Conservation (phyloP, 306 rosid species). For the Citrullus amarus region DNA sequence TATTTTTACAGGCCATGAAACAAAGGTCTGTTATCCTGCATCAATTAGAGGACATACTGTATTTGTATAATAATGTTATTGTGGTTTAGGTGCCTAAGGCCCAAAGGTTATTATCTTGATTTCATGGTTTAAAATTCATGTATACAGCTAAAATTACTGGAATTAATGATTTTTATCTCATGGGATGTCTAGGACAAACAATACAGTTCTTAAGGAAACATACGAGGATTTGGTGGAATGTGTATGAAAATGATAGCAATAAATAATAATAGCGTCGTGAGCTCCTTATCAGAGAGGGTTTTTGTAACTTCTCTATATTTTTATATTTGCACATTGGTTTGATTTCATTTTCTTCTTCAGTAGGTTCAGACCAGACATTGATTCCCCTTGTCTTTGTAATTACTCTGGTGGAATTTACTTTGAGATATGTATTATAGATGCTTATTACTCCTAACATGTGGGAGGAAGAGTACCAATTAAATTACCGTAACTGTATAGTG, state of each 20-base stretch:
- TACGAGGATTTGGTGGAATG: background rate
- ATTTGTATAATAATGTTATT: background rate
- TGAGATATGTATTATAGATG: background rate
- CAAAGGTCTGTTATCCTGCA: constrained; percentile 53
- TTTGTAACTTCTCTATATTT: background rate
- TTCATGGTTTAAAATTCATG: background rate
- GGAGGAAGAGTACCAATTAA: background rate
- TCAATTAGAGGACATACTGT: constrained; percentile 4
- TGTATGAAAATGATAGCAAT: background rate
- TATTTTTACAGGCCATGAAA: constrained; percentile 90
- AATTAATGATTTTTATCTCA: background rate
- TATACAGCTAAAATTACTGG: background rate
- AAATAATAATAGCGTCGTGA: background rate
- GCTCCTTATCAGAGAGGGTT: background rate
- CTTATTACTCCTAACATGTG: background rate
- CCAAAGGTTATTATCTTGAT: background rate
- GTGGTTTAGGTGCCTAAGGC: background rate
- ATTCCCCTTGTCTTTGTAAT: background rate
- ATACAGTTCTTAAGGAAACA: background rate
- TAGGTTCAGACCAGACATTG: background rate
- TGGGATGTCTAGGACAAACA: background rate
- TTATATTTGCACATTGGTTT: background rate
- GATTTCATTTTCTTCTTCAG: background rate
- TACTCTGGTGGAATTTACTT: background rate
- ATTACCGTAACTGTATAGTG: background rate